phyloP scores from a whole-genome alignment of 306 rosid genomes.

The Begonia masoniana region DNA sequence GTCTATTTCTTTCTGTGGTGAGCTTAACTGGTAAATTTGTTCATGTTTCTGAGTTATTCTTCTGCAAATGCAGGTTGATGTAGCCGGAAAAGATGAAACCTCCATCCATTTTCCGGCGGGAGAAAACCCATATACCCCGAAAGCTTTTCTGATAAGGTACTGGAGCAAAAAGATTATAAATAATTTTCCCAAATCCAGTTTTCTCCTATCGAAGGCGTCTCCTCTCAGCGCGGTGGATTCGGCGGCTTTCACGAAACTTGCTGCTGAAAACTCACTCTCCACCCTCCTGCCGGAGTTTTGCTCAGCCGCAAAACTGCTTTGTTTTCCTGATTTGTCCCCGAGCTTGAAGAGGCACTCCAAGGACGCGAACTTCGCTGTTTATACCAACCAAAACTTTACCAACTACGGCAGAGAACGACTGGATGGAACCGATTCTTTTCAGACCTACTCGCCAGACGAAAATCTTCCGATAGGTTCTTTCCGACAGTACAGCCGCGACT shows the following conservation, averaged over 20 bases:
- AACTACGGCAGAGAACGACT: constrained; percentile 70
- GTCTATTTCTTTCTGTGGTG: not conserved
- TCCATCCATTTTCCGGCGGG: constrained; percentile 13
- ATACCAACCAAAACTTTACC: constrained; percentile 52
- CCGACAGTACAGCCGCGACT: constrained; percentile 76
- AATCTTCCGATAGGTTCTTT: constrained; percentile 64
- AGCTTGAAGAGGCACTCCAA: constrained; percentile 55
- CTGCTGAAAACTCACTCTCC: constrained; percentile 32
- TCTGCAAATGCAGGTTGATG: constrained; percentile 51
- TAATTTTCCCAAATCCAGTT: constrained; percentile 31
- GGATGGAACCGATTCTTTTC: constrained; percentile 59
- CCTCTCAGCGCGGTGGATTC: constrained; percentile 53
- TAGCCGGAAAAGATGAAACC: constrained; percentile 5
- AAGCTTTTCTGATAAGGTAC: constrained; percentile 52
- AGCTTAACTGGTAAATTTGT: too few species aligned
- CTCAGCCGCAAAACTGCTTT: constrained; percentile 72
- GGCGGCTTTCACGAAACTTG: constrained; percentile 53
- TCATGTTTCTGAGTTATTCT: not conserved
- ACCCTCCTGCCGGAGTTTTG: constrained; percentile 67
- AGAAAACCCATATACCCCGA: constrained; percentile 69
- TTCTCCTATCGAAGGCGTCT: constrained; percentile 64
- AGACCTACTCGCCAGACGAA: constrained; percentile 39
- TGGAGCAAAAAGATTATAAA: constrained; percentile 89
- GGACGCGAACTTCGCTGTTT: constrained; percentile 38
- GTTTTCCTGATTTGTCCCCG: constrained; percentile 42